Conservation (phyloP, 345 rosid genomes). For the Balakata baccata region DNA sequence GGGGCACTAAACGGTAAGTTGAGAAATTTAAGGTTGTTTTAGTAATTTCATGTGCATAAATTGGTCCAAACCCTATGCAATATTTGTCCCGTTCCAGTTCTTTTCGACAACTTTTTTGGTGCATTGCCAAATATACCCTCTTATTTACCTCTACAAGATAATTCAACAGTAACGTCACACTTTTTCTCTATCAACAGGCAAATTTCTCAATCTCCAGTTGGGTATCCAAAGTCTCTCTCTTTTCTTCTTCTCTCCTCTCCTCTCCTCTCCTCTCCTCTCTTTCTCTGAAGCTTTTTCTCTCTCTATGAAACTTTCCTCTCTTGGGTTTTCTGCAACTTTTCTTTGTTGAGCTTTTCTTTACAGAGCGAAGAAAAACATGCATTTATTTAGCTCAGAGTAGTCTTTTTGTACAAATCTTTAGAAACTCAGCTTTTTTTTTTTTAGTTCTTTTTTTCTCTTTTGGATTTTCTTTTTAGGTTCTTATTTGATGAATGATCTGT, state of each 20-base stretch:
- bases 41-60: neutral
- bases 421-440: neutral
- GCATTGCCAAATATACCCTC: neutral
- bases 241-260: neutral
- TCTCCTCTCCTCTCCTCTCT: neutral
- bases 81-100: neutral
- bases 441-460: neutral
- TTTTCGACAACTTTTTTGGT: neutral
- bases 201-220: slow-evolving; percentile 4
- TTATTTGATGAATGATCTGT: neutral
- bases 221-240: slow-evolving; percentile 17
- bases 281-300: neutral
- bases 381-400: neutral
- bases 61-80: neutral
- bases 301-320: neutral
- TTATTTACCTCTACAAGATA: neutral
- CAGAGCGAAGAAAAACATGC: neutral
- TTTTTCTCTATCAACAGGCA: neutral
- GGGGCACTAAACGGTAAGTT: neutral
- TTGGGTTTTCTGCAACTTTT: slow-evolving; percentile 6
- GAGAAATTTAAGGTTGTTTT: neutral
- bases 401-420: neutral
- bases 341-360: neutral
- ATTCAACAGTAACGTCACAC: slow-evolving; percentile 7
- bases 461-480: neutral